Evolutionary conservation across 2,329 filamentous ascomycete species (phyloP), one percentile per base, ranked within the genome.

Genomic region (Akanthomyces muscarius): DNA sequence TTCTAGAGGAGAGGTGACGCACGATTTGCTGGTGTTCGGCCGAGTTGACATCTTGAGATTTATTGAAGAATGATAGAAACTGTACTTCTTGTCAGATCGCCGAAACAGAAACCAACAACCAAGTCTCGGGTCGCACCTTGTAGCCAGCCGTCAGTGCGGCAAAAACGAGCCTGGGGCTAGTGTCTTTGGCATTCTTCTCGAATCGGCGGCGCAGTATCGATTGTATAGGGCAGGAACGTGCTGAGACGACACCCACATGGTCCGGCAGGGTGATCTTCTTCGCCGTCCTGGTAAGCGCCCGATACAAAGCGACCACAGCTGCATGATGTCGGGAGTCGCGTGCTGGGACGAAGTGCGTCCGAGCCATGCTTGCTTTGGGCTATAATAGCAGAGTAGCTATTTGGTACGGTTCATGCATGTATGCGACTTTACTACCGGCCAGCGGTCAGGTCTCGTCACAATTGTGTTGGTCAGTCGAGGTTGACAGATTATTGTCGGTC

Each of bases 241-340:
- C 25, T 44, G 16, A 75, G 63, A 70, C 70, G 21, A 47, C 69
- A 69, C 38, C 69, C 66, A 4, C 57, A 53, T 84, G 77, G 70
- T 78, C 69, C 1, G 84, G 81, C 1, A 90, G 75, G 1, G 81
- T 76, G 41, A 89, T 75, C 47, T 74, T 77, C 36, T 77, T 73
- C 64, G 81, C 85, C 74, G 85, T 82, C 65, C 80, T 80, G 59
- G 92, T 76, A 62, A 94, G 83, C 42, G 89, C 86, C 66, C 88
- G 83, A 76, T 89, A 93, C 55, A 94, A 85, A 57, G 89, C 88
- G 66, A 90, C 81, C 71, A 85, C 83, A 70, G 84, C 83, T 69
- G 70, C 72, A 65, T 84, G 79, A 70, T 86, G 84, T 65, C 81
- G 80, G 69, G 81, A 79, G 65, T 77, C 78, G 63, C 77, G 78